Percentiles rank a stretch among this genome's conserved stretches.
Conservation (phyloP, 768 basidiomycete species). For the Hypsizygus marmoreus region DNA sequence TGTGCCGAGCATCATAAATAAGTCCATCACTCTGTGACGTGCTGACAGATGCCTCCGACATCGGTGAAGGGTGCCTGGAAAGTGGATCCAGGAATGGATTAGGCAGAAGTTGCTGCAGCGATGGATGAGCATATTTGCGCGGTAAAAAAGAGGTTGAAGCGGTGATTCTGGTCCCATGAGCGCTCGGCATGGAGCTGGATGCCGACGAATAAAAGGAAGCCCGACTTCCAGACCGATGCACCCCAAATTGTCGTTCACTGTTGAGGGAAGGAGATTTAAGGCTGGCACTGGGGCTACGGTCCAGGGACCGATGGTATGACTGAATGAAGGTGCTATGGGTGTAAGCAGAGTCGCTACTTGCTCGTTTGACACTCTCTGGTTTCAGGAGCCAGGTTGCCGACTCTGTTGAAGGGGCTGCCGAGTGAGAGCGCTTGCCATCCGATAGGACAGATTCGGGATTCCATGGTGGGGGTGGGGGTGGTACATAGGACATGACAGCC, state of each 20-base stretch:
- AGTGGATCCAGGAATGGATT: constrained; percentile 23
- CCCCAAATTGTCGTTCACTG: constrained; percentile 1
- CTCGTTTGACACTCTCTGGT: not conserved
- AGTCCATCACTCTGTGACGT: constrained; percentile 7
- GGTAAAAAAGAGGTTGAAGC: not conserved
- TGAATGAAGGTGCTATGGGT: constrained; percentile 8
- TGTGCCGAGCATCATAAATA: not conserved
- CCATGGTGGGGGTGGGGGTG: constrained; percentile 21
- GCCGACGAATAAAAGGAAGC: constrained; percentile 3
- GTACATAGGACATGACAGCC: constrained; percentile 30
- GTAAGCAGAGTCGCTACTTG: constrained; percentile 1
- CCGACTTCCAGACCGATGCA: constrained; percentile 4
- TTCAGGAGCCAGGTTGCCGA: constrained; percentile 11
- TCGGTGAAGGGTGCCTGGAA: constrained; percentile 16
- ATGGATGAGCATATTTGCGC: not conserved
- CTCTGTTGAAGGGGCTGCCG: constrained; percentile 3
- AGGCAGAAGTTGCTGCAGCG: constrained; percentile 6
- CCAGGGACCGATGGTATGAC: constrained; percentile 2
- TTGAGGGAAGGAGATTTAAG: not conserved
- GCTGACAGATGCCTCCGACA: constrained; percentile 5
- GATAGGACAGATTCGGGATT: constrained; percentile 25
- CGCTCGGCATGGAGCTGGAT: constrained; percentile 1
- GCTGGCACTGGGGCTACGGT: not conserved
- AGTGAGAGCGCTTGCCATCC: constrained; percentile 10
- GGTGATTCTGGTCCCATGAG: not conserved